phyloP scores from a whole-genome alignment of 2,329 filamentous ascomycete genomes.

The Drechmeria coniospora region DNA sequence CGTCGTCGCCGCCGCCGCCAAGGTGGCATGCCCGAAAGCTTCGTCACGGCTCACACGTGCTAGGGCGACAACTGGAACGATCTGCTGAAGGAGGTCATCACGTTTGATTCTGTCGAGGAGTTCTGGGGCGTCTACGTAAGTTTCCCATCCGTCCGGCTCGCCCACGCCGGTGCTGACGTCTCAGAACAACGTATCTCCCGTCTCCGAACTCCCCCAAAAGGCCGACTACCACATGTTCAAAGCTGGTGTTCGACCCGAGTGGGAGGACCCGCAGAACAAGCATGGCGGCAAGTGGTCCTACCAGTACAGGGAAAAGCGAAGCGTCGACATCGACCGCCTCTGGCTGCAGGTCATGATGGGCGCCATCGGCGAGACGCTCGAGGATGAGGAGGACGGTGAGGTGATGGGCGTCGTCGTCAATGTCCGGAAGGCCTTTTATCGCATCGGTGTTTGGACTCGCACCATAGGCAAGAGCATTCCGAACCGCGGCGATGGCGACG shows the following conservation, averaged over 20 bases:
- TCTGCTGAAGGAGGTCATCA: constrained; percentile 94
- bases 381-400: constrained; percentile 87
- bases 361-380: constrained; percentile 93
- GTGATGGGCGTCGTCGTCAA: constrained; percentile 99
- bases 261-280: constrained; percentile 98
- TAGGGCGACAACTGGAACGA: constrained; percentile 98
- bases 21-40: too few relatives aligned
- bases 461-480: constrained; percentile 77
- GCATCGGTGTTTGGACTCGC: constrained; percentile 93
- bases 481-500: constrained; percentile 56
- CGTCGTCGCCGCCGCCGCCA: too few relatives aligned
- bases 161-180: constrained; percentile 5
- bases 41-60: constrained; percentile 4
- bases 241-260: constrained; percentile 88
- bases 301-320: constrained; percentile 91
- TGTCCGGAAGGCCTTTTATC: constrained; percentile 95
- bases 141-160: constrained; percentile 7
- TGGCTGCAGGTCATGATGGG: constrained; percentile 97
- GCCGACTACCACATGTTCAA: constrained; percentile 99
- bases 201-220: constrained; percentile 90
- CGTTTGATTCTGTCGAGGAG: constrained; percentile 95
- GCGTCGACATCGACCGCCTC: constrained; percentile 79
- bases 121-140: constrained; percentile 99
- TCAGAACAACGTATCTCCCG: constrained; percentile 95
- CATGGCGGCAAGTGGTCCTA: constrained; percentile 99